Percentiles rank a stretch among this genome's conserved stretches.
These are phyloP conservation scores for Vinca minor DNA, from an alignment of 257 asterid genomes.

Conservation along the genomic window DNA sequence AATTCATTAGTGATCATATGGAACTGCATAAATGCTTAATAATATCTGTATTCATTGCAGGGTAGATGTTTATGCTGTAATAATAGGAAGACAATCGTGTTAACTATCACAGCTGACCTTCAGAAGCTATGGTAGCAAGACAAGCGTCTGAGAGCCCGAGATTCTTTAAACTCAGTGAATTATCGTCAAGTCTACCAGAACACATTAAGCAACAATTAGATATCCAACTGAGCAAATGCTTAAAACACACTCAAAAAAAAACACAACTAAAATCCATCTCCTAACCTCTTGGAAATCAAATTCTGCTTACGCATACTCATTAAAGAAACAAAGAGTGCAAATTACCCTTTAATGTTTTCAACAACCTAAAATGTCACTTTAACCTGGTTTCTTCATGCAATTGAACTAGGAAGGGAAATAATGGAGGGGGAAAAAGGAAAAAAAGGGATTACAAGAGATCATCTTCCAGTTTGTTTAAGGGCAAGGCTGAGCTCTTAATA, in stretches of 20 bases:
- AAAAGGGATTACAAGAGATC: constrained; percentile 61
- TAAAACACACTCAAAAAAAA: neutral
- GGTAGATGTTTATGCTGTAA: neutral
- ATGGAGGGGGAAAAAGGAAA: neutral
- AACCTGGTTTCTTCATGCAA: neutral
- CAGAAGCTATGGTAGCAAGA: constrained; percentile 82
- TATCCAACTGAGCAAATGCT: neutral
- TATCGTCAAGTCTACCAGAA: constrained; percentile 56
- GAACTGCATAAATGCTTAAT: constrained; percentile 4
- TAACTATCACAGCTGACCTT: constrained; percentile 37
- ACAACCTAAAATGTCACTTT: neutral
- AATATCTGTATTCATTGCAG: neutral
- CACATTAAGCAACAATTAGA: constrained; percentile 31
- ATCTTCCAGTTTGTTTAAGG: constrained; percentile 31
- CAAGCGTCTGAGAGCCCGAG: constrained; percentile 80
- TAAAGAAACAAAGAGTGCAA: neutral
- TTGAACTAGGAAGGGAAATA: constrained; percentile 2
- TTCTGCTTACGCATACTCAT: neutral
- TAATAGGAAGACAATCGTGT: neutral
- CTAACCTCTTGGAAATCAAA: neutral
- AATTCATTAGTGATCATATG: neutral
- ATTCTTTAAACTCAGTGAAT: constrained; percentile 54
- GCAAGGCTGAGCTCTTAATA: constrained; percentile 13
- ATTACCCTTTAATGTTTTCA: neutral
- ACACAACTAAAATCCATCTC: neutral